These are phyloP conservation scores for Lyophyllum semitale DNA, from an alignment of 768 basidiomycete species.

Conservation along the genomic window DNA sequence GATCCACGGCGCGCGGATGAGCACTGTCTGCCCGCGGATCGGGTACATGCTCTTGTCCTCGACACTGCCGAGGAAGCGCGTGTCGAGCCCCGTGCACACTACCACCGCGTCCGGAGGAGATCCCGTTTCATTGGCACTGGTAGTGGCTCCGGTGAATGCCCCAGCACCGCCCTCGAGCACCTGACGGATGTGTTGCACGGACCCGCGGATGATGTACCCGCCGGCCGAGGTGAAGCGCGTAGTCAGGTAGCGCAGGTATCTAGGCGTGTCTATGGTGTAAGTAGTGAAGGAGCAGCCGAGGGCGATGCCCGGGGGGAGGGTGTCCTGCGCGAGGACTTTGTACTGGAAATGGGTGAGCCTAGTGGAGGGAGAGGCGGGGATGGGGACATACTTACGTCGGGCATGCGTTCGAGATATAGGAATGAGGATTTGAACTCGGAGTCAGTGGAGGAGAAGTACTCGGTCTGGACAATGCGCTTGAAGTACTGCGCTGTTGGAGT, in stretches of 20 bases:
- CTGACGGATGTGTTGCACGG: conserved; percentile 70
- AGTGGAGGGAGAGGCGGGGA: background rate
- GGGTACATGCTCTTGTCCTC: conserved; percentile 77
- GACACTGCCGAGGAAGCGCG: conserved; percentile 76
- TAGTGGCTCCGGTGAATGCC: too few relatives aligned
- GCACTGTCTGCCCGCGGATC: conserved; percentile 81
- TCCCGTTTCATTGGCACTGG: too few relatives aligned
- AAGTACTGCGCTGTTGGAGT: conserved; percentile 61
- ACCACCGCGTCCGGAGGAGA: conserved; percentile 62
- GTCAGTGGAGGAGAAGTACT: too few relatives aligned
- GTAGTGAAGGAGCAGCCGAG: conserved; percentile 65
- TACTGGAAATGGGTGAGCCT: conserved; percentile 38
- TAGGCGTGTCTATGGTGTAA: conserved; percentile 67
- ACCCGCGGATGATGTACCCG: conserved; percentile 59
- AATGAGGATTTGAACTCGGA: conserved; percentile 36
- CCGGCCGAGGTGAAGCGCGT: conserved; percentile 62
- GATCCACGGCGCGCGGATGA: conserved; percentile 71
- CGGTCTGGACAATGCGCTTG: conserved; percentile 61
- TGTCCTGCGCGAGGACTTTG: conserved; percentile 30
- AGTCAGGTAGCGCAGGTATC: conserved; percentile 73
- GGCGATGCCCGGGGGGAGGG: conserved; percentile 33
- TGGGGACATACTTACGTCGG: conserved; percentile 40
- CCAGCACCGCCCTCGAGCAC: conserved; percentile 59
- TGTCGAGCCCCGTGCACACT: conserved; percentile 73
- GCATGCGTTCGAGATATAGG: conserved; percentile 54